Percentiles rank a stretch among this genome's conserved stretches.
Conservation (phyloP, 2,329 filamentous ascomycete genomes). For the Neoascochyta sp. region DNA sequence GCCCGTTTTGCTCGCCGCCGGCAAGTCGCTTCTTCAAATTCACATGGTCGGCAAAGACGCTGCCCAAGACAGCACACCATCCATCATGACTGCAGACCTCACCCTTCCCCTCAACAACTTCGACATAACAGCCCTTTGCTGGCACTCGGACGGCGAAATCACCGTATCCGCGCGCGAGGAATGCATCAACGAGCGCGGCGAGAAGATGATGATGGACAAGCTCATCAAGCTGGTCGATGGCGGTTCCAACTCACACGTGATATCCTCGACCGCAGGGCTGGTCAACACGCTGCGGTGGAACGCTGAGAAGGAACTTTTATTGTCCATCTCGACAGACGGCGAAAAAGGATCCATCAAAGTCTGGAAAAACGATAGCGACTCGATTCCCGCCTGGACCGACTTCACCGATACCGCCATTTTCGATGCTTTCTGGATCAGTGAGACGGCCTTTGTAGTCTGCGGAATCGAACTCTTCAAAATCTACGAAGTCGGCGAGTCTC, state of each 20-base stretch:
- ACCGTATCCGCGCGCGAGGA: conserved; percentile 36
- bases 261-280: conserved; percentile 37
- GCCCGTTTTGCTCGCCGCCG: conserved; percentile 34
- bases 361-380: conserved; percentile 35
- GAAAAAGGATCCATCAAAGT: conserved; percentile 39
- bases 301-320: conserved; percentile 27
- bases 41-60: conserved; percentile 25
- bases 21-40: conserved; percentile 35
- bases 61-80: conserved; percentile 3
- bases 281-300: conserved; percentile 40
- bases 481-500: conserved; percentile 32
- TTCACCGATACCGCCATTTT: conserved; percentile 42
- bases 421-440: conserved; percentile 45
- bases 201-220: conserved; percentile 39
- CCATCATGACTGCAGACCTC: conserved; percentile 22
- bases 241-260: conserved; percentile 27
- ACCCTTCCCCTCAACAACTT: conserved; percentile 30
- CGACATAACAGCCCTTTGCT: conserved; percentile 36
- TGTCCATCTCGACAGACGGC: conserved; percentile 41
- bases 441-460: conserved; percentile 44
- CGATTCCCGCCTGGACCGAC: conserved; percentile 41
- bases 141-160: conserved; percentile 33
- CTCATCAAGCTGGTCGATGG: conserved; percentile 34
- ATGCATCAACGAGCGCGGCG: conserved; percentile 34
- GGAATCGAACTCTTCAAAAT: conserved; percentile 40